These are phyloP conservation scores for Umbelopsis vinacea DNA, from an alignment of 192 early-diverging fungal genomes.

Conservation along the genomic window DNA sequence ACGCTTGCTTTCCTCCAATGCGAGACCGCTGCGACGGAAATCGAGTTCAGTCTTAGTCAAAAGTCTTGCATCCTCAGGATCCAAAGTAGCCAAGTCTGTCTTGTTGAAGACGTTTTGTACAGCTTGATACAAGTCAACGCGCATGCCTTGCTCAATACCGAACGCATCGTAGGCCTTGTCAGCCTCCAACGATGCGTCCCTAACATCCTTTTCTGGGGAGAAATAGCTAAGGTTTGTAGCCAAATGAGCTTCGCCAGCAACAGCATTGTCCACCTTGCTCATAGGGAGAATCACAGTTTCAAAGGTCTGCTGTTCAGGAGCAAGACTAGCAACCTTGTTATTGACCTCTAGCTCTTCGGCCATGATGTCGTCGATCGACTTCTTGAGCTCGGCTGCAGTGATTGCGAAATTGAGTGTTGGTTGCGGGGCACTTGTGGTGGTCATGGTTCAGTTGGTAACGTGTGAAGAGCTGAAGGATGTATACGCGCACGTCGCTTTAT, in stretches of 20 bases:
- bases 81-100: slow-evolving; percentile 49
- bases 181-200: slow-evolving; percentile 69
- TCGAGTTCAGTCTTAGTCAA: slow-evolving; percentile 67
- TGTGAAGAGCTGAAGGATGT: background rate
- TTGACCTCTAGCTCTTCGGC: slow-evolving; percentile 32
- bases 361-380: slow-evolving; percentile 27
- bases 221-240: slow-evolving; percentile 32
- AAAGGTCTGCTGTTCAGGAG: slow-evolving; percentile 40
- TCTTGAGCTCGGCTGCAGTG: slow-evolving; percentile 29
- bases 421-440: slow-evolving; percentile 26
- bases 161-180: slow-evolving; percentile 67
- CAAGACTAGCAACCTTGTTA: slow-evolving; percentile 38
- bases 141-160: slow-evolving; percentile 66
- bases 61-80: slow-evolving; percentile 70
- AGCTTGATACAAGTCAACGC: slow-evolving; percentile 66
- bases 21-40: slow-evolving; percentile 76
- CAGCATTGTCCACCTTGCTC: slow-evolving; percentile 35
- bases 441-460: slow-evolving; percentile 11
- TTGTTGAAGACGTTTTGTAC: slow-evolving; percentile 57
- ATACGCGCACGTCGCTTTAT: background rate
- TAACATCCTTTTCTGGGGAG: slow-evolving; percentile 58
- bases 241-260: slow-evolving; percentile 27
- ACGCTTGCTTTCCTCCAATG: slow-evolving; percentile 62
- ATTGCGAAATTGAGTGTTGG: slow-evolving; percentile 36
- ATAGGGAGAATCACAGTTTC: slow-evolving; percentile 46